Evolutionary conservation across 108 stramenopile species (phyloP).

Genomic region (Nitzschia inconspicua): DNA sequence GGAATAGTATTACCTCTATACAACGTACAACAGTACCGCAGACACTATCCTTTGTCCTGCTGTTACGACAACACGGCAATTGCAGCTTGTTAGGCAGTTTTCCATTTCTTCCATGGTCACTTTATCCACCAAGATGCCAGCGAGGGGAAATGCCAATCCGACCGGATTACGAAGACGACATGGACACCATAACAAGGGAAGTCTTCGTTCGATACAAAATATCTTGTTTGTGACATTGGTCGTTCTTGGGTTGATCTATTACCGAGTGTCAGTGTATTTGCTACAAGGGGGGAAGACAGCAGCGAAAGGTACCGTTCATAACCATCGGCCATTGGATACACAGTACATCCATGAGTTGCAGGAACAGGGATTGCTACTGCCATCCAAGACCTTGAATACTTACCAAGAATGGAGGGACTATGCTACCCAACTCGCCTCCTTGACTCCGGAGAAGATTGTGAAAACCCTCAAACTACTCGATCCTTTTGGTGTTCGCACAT

Average conservation of each 20-base stretch:
- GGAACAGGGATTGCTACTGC: neutral
- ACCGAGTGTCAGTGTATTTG: neutral
- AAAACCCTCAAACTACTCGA: conserved; percentile 42
- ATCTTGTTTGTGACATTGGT: neutral
- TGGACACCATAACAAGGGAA: no score
- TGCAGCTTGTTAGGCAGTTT: no score
- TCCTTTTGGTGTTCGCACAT: conserved; percentile 67
- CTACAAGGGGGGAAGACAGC: neutral
- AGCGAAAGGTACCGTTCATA: no score
- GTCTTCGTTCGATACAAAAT: no score
- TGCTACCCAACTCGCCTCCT: conserved; percentile 50
- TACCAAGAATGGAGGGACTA: conserved; percentile 39
- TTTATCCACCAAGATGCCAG: no score
- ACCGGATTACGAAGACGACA: no score
- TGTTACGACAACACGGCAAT: no score
- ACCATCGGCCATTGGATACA: neutral
- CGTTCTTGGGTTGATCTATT: neutral
- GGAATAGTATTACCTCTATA: no score
- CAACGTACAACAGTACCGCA: no score
- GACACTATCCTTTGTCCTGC: no score
- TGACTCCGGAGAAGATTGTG: conserved; percentile 44
- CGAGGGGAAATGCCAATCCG: no score
- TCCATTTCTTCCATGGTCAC: no score
- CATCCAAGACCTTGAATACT: neutral
- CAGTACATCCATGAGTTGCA: neutral